Evolutionary conservation across 441 rosid species (phyloP), one percentile per base, ranked within the genome.

Genomic region (Euphorbia neoarborescens): DNA sequence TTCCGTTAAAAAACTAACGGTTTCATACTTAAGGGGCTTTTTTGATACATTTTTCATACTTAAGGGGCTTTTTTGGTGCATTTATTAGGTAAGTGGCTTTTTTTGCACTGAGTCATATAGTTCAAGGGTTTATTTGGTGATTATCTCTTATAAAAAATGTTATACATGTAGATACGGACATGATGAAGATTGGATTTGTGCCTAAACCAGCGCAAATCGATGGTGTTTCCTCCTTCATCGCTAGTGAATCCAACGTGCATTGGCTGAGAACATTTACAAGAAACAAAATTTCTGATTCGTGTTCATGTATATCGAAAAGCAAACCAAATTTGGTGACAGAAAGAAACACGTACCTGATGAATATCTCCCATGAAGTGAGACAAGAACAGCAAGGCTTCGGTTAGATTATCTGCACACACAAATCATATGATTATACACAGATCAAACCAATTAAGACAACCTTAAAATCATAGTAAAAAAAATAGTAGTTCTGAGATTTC

Each of bases 351-450:
- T 77, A 90, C 94, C 96, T 92, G 96, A 76, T 91, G 94, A 71
- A 93, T 80, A 75, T 91, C 98, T 74, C 98, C 98, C 91, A 90
- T 86, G 85, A 93, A 93, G 74, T 93, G 97, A 28, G 98, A 89
- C 76, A 91, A 80, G 83, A 93, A 93, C 71, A 93, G 63, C 70
- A 91, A 80, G 57, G 98, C 94, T 78, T 93, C 98, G 0, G 98
- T 93, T 89, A 93, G 83, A 74, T 91, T 93, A 83, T 91, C 98
- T 93, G 81, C 76, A 70, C 15, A 37, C 8, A 48, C 20, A 40
- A n/a, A 71, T 50, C 1, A 7, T 14, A 17, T 62, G 20, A 50
- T 27, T 24, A 0, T 24, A 32, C 24, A 44, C 25, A 13, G n/a
- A n/a, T 56, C 32, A 56, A 56, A 56, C 61, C 32, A 25, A 10